Conservation (phyloP, 495 filamentous ascomycete genomes). For the Podospora didyma region DNA sequence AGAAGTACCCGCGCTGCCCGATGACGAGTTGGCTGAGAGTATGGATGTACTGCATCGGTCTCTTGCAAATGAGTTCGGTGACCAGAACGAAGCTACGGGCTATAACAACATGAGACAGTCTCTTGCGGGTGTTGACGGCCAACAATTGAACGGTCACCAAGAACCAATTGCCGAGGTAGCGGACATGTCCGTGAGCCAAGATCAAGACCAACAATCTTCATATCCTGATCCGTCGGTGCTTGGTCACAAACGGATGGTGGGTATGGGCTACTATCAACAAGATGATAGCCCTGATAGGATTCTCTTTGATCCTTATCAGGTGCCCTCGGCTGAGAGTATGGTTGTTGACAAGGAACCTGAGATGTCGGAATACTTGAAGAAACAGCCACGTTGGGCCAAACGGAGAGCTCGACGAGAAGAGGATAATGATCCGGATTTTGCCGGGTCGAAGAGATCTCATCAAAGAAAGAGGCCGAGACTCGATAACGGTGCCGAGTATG, state of each 20-base stretch:
- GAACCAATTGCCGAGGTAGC: constrained; percentile 16
- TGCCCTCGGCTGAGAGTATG: constrained; percentile 35
- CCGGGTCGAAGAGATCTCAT: constrained; percentile 27
- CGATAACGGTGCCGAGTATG: constrained; percentile 6
- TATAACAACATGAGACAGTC: not conserved
- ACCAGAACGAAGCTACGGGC: constrained; percentile 25
- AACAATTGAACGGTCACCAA: constrained; percentile 5
- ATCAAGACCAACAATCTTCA: constrained; percentile 24
- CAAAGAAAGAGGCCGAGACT: constrained; percentile 33
- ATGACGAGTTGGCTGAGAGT: constrained; percentile 27
- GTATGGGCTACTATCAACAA: constrained; percentile 52
- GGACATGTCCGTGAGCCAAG: constrained; percentile 28
- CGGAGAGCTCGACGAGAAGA: constrained; percentile 41
- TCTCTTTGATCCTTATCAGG: constrained; percentile 47
- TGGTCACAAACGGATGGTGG: constrained; percentile 45
- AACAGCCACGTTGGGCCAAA: constrained; percentile 42
- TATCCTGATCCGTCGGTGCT: constrained; percentile 47
- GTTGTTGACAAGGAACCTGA: constrained; percentile 35
- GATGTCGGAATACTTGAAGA: constrained; percentile 44
- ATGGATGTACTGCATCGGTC: constrained; percentile 29
- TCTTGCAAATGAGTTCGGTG: constrained; percentile 33
- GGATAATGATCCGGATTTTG: constrained; percentile 46
- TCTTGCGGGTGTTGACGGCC: not conserved
- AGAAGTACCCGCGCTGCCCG: constrained; percentile 21
- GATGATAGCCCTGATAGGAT: constrained; percentile 48